Conservation (phyloP, 2,329 filamentous ascomycete species). For the Exophiala dermatitidis region DNA sequence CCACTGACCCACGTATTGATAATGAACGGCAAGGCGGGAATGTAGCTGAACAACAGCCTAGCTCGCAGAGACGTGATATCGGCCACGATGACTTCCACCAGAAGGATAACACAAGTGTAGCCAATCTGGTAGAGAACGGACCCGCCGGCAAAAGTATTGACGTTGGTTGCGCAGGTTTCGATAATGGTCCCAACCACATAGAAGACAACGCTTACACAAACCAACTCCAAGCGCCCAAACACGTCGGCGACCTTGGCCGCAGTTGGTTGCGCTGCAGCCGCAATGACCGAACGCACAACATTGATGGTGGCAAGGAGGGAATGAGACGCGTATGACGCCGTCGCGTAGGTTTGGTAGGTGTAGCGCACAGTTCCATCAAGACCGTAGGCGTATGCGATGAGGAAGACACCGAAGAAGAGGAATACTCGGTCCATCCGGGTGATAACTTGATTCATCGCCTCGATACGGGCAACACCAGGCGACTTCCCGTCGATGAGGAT, state of each 20-base stretch:
- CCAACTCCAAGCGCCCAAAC: slow-evolving; percentile 55
- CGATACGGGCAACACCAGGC: slow-evolving; percentile 54
- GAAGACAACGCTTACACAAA: slow-evolving; percentile 50
- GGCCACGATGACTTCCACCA: slow-evolving; percentile 58
- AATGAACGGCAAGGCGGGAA: slow-evolving; percentile 54
- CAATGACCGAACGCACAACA: slow-evolving; percentile 53
- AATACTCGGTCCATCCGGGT: slow-evolving; percentile 47
- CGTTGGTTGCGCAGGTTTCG: slow-evolving; percentile 45
- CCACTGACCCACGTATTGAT: slow-evolving; percentile 60
- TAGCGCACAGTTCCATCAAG: slow-evolving; percentile 20
- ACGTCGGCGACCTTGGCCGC: slow-evolving; percentile 58
- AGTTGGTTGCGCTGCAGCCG: slow-evolving; percentile 51
- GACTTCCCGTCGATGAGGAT: slow-evolving; percentile 31
- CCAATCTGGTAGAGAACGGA: slow-evolving; percentile 57
- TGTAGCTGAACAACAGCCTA: slow-evolving; percentile 58
- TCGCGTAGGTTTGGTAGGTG: slow-evolving; percentile 45
- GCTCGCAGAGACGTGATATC: slow-evolving; percentile 58
- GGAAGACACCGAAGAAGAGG: slow-evolving; percentile 56
- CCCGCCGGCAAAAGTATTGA: slow-evolving; percentile 51
- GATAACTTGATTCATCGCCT: slow-evolving; percentile 49
- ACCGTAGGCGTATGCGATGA: slow-evolving; percentile 56
- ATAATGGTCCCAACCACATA: slow-evolving; percentile 52
- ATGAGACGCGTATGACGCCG: slow-evolving; percentile 46
- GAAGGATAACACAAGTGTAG: slow-evolving; percentile 54
- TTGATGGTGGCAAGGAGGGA: slow-evolving; percentile 54